phyloP scores from a whole-genome alignment of 805 yeast species.

The Candida vartiovaarae region DNA sequence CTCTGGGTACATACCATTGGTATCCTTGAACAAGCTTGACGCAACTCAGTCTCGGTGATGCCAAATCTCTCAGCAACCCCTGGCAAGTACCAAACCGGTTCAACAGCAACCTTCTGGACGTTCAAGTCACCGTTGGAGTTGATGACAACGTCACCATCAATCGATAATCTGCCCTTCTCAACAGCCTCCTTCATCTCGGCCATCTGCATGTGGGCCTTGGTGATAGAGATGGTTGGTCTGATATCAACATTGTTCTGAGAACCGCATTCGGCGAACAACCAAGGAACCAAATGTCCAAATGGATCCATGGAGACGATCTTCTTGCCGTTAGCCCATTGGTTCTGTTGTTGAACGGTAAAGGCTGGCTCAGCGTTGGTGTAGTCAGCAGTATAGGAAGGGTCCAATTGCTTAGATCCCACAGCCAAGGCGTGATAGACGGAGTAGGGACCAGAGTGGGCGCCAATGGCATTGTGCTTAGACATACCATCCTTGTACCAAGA shows the following conservation, averaged over 20 bases:
- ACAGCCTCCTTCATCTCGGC: conserved; percentile 54
- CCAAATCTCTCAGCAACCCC: conserved; percentile 61
- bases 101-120: conserved; percentile 59
- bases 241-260: conserved; percentile 44
- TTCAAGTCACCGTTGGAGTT: conserved; percentile 55
- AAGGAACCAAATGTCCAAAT: conserved; percentile 60
- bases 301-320: conserved; percentile 64
- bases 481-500: conserved; percentile 44
- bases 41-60: conserved; percentile 46
- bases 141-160: conserved; percentile 56
- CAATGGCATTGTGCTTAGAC: conserved; percentile 52
- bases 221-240: conserved; percentile 59
- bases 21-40: conserved; percentile 60
- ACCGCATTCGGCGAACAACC: conserved; percentile 41
- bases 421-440: conserved; percentile 61
- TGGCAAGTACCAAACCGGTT: conserved; percentile 67
- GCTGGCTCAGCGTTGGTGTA: conserved; percentile 61
- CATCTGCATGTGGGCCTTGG: conserved; percentile 58
- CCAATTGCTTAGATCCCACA: conserved; percentile 51
- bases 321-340: conserved; percentile 47
- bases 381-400: conserved; percentile 46
- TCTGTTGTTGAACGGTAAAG: conserved; percentile 43
- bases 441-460: conserved; percentile 60
- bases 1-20: conserved; percentile 68
- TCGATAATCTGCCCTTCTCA: conserved; percentile 40